Evolutionary conservation across 495 filamentous ascomycete genomes (phyloP).

Genomic region (Collariella sp.): DNA sequence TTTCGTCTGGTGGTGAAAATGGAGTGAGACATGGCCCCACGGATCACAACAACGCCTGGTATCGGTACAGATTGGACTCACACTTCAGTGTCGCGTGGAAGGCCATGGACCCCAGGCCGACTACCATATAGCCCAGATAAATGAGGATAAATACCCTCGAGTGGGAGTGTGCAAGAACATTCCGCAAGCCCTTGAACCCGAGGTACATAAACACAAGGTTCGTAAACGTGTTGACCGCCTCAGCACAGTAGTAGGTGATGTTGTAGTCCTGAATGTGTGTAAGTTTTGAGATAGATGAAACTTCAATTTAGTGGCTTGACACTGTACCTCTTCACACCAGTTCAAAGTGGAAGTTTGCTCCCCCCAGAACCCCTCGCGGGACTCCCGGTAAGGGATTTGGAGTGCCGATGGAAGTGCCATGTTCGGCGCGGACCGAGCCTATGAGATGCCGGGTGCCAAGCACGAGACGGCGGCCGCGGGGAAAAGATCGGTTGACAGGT

Average conservation of each 20-base stretch:
- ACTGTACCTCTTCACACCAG: constrained; percentile 81
- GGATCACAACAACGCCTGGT: background rate
- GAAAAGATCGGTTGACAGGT: background rate
- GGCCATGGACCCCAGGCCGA: constrained; percentile 70
- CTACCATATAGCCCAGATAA: constrained; percentile 67
- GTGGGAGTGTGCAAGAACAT: constrained; percentile 60
- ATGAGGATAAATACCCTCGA: constrained; percentile 63
- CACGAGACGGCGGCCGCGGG: background rate
- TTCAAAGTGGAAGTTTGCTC: constrained; percentile 85
- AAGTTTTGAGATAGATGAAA: background rate
- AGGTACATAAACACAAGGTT: constrained; percentile 72
- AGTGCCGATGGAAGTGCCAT: constrained; percentile 17
- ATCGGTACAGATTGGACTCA: constrained; percentile 20
- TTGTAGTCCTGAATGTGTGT: constrained; percentile 36
- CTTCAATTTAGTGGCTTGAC: too few species aligned
- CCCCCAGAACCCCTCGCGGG: constrained; percentile 67
- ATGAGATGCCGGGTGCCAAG: constrained; percentile 1
- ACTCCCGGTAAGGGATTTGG: constrained; percentile 59
- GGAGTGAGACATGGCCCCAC: constrained; percentile 10
- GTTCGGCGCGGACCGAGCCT: background rate
- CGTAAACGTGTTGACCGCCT: constrained; percentile 54
- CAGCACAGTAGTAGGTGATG: constrained; percentile 41
- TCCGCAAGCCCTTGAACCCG: constrained; percentile 61
- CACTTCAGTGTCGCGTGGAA: constrained; percentile 82
- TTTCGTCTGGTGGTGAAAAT: constrained; percentile 58